Percentiles rank a stretch among this genome's conserved stretches.
These are phyloP conservation scores for Circinella minor DNA, from an alignment of 371 early-diverging fungal species.

Conservation along the genomic window DNA sequence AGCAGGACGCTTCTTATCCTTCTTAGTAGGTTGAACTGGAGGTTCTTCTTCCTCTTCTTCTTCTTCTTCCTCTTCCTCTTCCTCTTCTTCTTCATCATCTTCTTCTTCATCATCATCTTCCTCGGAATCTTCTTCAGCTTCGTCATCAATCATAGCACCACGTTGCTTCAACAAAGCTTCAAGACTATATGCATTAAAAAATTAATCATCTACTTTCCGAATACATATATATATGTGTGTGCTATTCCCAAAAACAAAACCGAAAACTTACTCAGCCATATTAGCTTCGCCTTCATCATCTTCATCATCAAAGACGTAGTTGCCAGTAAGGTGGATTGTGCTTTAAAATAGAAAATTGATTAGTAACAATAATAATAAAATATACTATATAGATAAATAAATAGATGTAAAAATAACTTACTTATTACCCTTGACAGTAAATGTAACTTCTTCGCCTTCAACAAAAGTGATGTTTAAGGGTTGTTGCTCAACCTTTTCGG, in stretches of 20 bases:
- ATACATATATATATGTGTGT: no score
- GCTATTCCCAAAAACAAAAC: no score
- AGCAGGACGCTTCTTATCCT: conserved; percentile 21
- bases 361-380: not conserved
- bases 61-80: conserved; percentile 22
- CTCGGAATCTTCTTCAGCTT: conserved; percentile 13
- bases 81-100: conserved; percentile 19
- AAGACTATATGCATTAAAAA: not conserved
- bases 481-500: conserved; percentile 60
- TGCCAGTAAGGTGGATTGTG: conserved; percentile 32
- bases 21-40: conserved; percentile 16
- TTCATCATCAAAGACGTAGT: conserved; percentile 27
- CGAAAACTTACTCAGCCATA: conserved; percentile 8
- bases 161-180: conserved; percentile 6
- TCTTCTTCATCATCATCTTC: conserved; percentile 20
- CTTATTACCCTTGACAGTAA: conserved; percentile 68
- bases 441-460: conserved; percentile 81
- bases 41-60: conserved; percentile 18
- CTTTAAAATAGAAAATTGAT: conserved; percentile 3
- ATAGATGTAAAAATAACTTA: conserved; percentile 15
- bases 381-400: no score
- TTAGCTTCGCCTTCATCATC: conserved; percentile 11
- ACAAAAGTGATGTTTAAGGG: conserved; percentile 71
- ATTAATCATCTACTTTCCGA: no score
- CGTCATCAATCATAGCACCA: conserved; percentile 15